Percentiles rank a stretch among this genome's conserved stretches.
Conservation (phyloP, 2,329 filamentous ascomycete genomes). For the Lasiodiplodia sp. region DNA sequence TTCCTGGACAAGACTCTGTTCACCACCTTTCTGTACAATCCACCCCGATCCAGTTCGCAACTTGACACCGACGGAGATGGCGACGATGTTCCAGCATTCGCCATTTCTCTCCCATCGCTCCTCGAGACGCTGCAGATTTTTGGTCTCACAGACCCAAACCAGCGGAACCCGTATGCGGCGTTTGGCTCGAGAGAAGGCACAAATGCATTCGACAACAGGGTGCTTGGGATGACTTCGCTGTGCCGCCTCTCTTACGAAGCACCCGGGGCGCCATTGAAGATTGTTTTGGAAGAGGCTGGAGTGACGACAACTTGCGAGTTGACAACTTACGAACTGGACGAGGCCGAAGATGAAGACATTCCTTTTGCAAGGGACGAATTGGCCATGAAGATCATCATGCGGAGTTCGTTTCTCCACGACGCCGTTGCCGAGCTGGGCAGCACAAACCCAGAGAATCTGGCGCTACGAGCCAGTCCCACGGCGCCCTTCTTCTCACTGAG, state of each 20-base stretch:
- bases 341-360: slow-evolving; percentile 71
- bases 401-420: slow-evolving; percentile 74
- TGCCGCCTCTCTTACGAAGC: slow-evolving; percentile 82
- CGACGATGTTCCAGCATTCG: slow-evolving; percentile 71
- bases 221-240: slow-evolving; percentile 82
- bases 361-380: slow-evolving; percentile 84
- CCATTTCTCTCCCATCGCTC: slow-evolving; percentile 84
- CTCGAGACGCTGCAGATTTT: slow-evolving; percentile 97
- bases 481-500: slow-evolving; percentile 69
- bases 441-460: slow-evolving; percentile 76
- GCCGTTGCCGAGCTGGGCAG: slow-evolving; percentile 72
- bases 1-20: slow-evolving; percentile 92
- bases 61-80: slow-evolving; percentile 46
- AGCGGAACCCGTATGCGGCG: slow-evolving; percentile 37
- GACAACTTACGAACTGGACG: slow-evolving; percentile 78
- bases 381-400: slow-evolving; percentile 94
- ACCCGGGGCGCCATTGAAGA: slow-evolving; percentile 78
- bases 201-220: slow-evolving; percentile 84
- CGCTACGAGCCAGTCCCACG: slow-evolving; percentile 62
- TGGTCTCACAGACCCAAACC: slow-evolving; percentile 63
- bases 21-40: slow-evolving; percentile 78
- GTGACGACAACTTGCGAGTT: slow-evolving; percentile 90
- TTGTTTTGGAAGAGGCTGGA: slow-evolving; percentile 84
- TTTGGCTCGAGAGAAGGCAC: slow-evolving; percentile 48
- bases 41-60: slow-evolving; percentile 40